Percentiles rank a stretch among this genome's conserved stretches.
Evolutionary conservation across 192 early-diverging fungal genomes (phyloP).

Genomic region (Backusella westeae): DNA sequence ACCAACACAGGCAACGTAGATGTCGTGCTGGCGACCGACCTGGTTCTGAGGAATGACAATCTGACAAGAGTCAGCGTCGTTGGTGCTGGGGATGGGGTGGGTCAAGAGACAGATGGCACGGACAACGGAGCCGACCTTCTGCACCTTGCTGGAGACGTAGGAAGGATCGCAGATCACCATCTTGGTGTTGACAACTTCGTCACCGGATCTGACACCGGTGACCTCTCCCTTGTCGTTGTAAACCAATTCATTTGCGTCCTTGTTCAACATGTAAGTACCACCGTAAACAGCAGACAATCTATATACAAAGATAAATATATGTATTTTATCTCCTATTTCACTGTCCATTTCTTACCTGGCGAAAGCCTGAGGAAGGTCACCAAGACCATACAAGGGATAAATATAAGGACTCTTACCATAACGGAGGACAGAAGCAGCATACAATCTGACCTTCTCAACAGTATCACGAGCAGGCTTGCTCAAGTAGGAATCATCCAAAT

Average conservation of each 20-base stretch:
- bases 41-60: constrained; percentile 99
- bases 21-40: constrained; percentile 90
- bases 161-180: constrained; percentile 96
- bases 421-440: constrained; percentile 87
- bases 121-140: constrained; percentile 84
- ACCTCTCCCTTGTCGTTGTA: constrained; percentile 77
- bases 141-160: constrained; percentile 81
- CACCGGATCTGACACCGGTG: constrained; percentile 86
- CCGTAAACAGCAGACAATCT: constrained; percentile 97
- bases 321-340: too few relatives aligned
- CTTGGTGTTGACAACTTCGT: constrained; percentile 78
- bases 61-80: constrained; percentile 85
- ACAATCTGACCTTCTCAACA: constrained; percentile 88
- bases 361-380: constrained; percentile 98
- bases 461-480: constrained; percentile 74
- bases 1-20: constrained; percentile 94
- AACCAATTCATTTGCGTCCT: constrained; percentile 87
- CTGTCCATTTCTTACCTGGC: constrained; percentile 56
- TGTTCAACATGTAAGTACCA: constrained; percentile 98
- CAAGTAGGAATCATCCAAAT: constrained; percentile 87
- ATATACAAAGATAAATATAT: not conserved
- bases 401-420: constrained; percentile 98
- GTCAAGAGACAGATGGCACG: constrained; percentile 95
- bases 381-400: constrained; percentile 97
- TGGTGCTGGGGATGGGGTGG: constrained; percentile 88